Percentiles rank a stretch among this genome's conserved stretches.
Conservation (phyloP, 2,329 filamentous ascomycete species). For the Dactylonectria estremocensis region DNA sequence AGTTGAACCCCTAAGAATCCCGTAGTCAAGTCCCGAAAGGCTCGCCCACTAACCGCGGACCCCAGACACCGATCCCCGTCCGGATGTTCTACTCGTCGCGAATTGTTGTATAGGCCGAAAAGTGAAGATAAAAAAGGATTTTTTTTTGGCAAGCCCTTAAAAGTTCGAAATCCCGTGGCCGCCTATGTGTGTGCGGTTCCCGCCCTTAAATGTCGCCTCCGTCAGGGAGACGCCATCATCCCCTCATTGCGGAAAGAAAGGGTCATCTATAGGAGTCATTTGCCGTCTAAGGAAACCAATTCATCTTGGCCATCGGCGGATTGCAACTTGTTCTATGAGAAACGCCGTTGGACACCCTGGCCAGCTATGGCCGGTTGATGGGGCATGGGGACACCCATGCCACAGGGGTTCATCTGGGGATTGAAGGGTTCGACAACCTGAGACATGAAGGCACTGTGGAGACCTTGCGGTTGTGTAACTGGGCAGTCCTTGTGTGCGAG, state of each 20-base stretch:
- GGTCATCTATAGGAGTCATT: slow-evolving; percentile 34
- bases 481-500: too few relatives aligned
- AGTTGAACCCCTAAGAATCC: slow-evolving; percentile 38
- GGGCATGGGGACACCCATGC: too few relatives aligned
- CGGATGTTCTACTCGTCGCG: slow-evolving; percentile 42
- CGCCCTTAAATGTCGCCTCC: slow-evolving; percentile 1
- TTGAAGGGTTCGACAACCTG: too few relatives aligned
- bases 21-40: slow-evolving; percentile 26
- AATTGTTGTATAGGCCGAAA: slow-evolving; percentile 51
- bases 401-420: too few relatives aligned
- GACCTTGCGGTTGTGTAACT: too few relatives aligned
- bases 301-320: slow-evolving; percentile 14
- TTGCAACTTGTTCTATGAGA: too few relatives aligned
- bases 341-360: too few relatives aligned
- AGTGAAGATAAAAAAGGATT: slow-evolving; percentile 38
- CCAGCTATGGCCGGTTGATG: too few relatives aligned
- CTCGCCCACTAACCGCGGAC: slow-evolving; percentile 34
- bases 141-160: slow-evolving; percentile 32
- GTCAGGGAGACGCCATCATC: slow-evolving; percentile 18
- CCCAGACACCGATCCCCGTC: slow-evolving; percentile 42
- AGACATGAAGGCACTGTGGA: too few relatives aligned
- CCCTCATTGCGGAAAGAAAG: slow-evolving; percentile 42
- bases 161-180: slow-evolving; percentile 32
- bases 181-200: slow-evolving; percentile 44
- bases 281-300: slow-evolving; percentile 9